A percentile compares a stretch with the other conserved stretches of the same genome.
phyloP scores from a whole-genome alignment of 78 protist species.

The Dictyostelium firmibasis region DNA sequence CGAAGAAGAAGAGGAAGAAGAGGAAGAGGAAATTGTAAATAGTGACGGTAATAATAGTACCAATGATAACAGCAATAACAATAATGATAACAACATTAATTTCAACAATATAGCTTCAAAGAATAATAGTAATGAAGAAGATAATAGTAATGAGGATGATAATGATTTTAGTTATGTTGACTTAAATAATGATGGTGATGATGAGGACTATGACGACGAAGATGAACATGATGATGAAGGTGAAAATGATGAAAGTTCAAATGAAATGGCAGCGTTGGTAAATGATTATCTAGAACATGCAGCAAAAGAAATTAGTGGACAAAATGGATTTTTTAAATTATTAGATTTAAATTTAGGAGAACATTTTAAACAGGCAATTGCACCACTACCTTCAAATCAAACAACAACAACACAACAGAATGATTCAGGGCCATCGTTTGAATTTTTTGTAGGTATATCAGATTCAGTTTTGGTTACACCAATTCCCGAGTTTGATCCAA shows the following conservation, averaged over 20 bases:
- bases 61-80: not conserved
- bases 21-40: slow-evolving; percentile 1
- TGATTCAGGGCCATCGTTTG: not conserved
- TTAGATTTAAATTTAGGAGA: slow-evolving; percentile 4
- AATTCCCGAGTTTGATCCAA: not conserved
- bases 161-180: not conserved
- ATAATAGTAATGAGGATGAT: not conserved
- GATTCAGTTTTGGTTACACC: not conserved
- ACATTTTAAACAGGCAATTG: not conserved
- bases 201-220: slow-evolving; percentile 14
- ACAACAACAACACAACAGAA: not conserved
- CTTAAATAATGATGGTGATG: not conserved
- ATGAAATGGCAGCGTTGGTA: slow-evolving; percentile 41
- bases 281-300: slow-evolving; percentile 60
- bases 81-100: not conserved
- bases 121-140: not conserved
- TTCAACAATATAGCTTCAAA: not conserved
- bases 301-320: slow-evolving; percentile 6
- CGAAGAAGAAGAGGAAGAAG: slow-evolving; percentile 53
- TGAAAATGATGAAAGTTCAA: not conserved
- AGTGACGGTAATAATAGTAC: not conserved
- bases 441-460: not conserved
- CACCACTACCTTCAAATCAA: not conserved
- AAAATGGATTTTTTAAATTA: slow-evolving; percentile 21
- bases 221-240: not conserved